A percentile compares a stretch with the other conserved stretches of the same genome.
phyloP scores from a whole-genome alignment of 768 basidiomycete genomes.

The Lactifluus rugatus region DNA sequence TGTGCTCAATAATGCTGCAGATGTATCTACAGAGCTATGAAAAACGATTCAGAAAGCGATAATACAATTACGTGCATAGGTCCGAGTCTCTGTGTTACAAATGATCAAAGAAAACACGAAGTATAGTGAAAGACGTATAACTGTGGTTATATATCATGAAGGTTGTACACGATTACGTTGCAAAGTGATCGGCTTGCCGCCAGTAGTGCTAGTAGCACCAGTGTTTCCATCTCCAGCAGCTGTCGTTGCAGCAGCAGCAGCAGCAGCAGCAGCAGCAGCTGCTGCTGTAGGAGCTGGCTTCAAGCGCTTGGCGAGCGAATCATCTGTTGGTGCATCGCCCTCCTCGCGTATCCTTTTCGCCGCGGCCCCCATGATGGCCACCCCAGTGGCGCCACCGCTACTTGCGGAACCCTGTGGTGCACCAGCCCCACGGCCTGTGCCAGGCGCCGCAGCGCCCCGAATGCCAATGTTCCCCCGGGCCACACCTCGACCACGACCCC shows the following conservation, averaged over 20 bases:
- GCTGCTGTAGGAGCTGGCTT: slow-evolving; percentile 7
- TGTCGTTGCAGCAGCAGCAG: not conserved
- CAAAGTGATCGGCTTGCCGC: slow-evolving; percentile 16
- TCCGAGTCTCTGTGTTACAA: not conserved
- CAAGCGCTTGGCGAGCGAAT: slow-evolving; percentile 17
- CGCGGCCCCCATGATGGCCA: slow-evolving; percentile 19
- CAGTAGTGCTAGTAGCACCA: not conserved
- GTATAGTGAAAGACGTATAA: not conserved
- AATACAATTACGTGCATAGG: slow-evolving; percentile 9
- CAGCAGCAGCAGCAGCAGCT: no score
- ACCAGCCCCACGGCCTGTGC: slow-evolving; percentile 3
- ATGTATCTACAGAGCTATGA: slow-evolving; percentile 6
- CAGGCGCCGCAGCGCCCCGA: slow-evolving; percentile 15
- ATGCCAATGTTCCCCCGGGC: slow-evolving; percentile 7
- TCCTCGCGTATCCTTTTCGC: slow-evolving; percentile 19
- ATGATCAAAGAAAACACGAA: not conserved
- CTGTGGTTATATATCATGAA: slow-evolving; percentile 13
- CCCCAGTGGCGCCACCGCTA: not conserved
- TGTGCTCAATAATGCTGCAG: not conserved
- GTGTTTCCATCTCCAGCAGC: not conserved
- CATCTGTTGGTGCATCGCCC: slow-evolving; percentile 7
- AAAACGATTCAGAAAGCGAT: slow-evolving; percentile 23
- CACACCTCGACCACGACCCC: slow-evolving; percentile 18
- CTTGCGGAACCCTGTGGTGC: not conserved
- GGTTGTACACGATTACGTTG: slow-evolving; percentile 24